Conservation (phyloP, 768 basidiomycete species). For the Aureoboletus auriporus region DNA sequence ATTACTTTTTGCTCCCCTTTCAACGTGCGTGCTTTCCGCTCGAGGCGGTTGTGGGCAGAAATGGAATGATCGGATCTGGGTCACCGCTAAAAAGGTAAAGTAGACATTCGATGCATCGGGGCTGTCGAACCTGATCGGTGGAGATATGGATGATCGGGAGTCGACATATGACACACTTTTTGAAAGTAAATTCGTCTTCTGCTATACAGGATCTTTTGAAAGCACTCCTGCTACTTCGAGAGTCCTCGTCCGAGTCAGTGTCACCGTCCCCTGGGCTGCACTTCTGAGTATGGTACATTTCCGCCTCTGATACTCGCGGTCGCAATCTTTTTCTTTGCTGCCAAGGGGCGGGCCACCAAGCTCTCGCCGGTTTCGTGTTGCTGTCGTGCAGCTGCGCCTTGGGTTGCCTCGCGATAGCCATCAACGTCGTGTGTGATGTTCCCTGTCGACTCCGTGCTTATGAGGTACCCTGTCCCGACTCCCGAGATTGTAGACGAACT, state of each 20-base stretch:
- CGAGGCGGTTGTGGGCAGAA: constrained; percentile 86
- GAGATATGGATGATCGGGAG: constrained; percentile 55
- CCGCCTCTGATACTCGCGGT: constrained; percentile 76
- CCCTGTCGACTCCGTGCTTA: constrained; percentile 77
- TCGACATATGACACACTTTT: constrained; percentile 34
- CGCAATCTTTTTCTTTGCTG: constrained; percentile 71
- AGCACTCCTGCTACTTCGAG: constrained; percentile 47
- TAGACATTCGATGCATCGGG: constrained; percentile 80
- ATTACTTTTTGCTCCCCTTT: constrained; percentile 76
- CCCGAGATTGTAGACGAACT: constrained; percentile 76
- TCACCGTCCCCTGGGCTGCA: constrained; percentile 62
- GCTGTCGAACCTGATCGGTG: constrained; percentile 74
- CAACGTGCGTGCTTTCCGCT: constrained; percentile 81
- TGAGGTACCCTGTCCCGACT: constrained; percentile 73
- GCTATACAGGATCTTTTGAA: constrained; percentile 63
- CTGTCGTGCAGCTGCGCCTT: constrained; percentile 47
- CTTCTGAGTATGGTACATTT: constrained; percentile 66
- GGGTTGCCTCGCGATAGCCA: constrained; percentile 74
- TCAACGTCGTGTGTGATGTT: constrained; percentile 89
- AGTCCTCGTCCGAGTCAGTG: constrained; percentile 79
- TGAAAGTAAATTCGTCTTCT: constrained; percentile 55
- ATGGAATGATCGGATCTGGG: constrained; percentile 79
- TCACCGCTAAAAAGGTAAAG: constrained; percentile 67
- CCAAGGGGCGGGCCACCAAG: constrained; percentile 65
- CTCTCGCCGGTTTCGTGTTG: constrained; percentile 76